Percentiles rank a stretch among this genome's conserved stretches.
Evolutionary conservation across 352 stramenopile species (phyloP).

Genomic region (Hyaloperonospora brassicae): DNA sequence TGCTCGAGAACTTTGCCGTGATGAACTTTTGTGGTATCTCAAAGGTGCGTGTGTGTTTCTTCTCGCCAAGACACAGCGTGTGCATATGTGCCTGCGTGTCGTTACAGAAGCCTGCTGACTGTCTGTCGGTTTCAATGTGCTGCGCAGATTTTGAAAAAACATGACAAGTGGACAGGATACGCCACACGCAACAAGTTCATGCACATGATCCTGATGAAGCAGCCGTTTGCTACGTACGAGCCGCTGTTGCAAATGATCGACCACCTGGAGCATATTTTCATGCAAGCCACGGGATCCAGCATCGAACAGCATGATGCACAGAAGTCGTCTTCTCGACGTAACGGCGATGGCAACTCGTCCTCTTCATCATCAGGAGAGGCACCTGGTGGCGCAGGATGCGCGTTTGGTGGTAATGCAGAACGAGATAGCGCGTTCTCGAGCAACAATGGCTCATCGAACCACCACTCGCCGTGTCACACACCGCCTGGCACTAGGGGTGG

Average conservation of each 20-base stretch:
- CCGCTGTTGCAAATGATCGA: slow-evolving; percentile 83
- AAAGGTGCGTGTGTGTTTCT: slow-evolving; percentile 37
- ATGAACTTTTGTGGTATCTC: slow-evolving; percentile 88
- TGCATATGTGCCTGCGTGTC: too few relatives aligned
- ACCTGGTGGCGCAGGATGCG: slow-evolving; percentile 6
- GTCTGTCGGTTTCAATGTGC: slow-evolving; percentile 5
- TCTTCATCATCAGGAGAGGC: slow-evolving; percentile 16
- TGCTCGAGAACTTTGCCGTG: slow-evolving; percentile 84
- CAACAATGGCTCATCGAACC: slow-evolving; percentile 15
- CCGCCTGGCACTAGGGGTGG: slow-evolving; percentile 18
- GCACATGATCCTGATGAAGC: slow-evolving; percentile 85
- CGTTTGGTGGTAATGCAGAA: slow-evolving; percentile 3
- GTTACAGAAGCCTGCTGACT: neutral
- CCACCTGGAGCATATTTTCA: slow-evolving; percentile 82
- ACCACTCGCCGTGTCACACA: slow-evolving; percentile 31
- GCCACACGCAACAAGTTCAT: slow-evolving; percentile 87
- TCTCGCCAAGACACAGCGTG: slow-evolving; percentile 4
- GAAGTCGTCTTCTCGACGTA: slow-evolving; percentile 36
- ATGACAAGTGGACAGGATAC: slow-evolving; percentile 89
- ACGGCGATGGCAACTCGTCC: slow-evolving; percentile 22
- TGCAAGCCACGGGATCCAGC: slow-evolving; percentile 76
- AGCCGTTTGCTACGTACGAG: slow-evolving; percentile 81
- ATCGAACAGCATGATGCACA: slow-evolving; percentile 79
- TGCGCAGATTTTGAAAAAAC: slow-evolving; percentile 79
- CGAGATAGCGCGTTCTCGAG: slow-evolving; percentile 9